Evolutionary conservation across 148 eudicot genomes (phyloP).

Genomic region (Talinum fruticosum): DNA sequence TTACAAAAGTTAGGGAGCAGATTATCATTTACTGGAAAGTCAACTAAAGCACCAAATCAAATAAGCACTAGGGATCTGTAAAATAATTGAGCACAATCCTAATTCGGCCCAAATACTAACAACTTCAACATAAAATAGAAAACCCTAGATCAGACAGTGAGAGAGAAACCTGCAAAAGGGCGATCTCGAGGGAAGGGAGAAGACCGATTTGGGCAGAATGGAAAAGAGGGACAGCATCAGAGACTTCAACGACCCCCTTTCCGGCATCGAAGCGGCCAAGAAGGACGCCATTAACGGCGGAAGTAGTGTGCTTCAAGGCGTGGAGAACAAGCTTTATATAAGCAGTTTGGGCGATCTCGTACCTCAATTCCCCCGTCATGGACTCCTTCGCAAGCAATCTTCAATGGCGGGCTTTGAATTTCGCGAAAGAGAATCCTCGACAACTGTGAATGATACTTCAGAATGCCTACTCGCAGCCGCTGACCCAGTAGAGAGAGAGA

Average conservation of each 20-base stretch:
- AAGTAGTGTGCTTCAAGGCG: constrained; percentile 56
- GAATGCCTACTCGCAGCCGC: not conserved
- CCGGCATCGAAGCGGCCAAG: constrained; percentile 49
- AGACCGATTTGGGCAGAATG: constrained; percentile 67
- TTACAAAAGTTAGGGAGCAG: not conserved
- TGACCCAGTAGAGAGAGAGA: not conserved
- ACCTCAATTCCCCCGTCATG: constrained; percentile 40
- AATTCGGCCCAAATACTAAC: not conserved
- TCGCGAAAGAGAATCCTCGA: not conserved
- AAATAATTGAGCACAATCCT: not conserved
- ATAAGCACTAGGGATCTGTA: not conserved
- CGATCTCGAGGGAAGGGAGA: constrained; percentile 86
- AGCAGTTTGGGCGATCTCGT: constrained; percentile 63
- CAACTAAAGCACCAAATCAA: not conserved
- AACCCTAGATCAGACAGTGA: not conserved
- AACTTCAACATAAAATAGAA: not conserved
- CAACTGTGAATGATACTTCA: not conserved
- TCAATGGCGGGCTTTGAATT: constrained; percentile 3
- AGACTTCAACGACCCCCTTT: constrained; percentile 47
- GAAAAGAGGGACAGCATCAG: constrained; percentile 77
- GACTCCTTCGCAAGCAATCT: constrained; percentile 4
- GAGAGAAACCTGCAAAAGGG: constrained; percentile 62
- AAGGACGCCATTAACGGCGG: constrained; percentile 68
- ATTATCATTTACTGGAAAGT: not conserved
- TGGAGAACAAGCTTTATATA: constrained; percentile 77